Conservation (phyloP, 148 eudicot species). For the Drosera capensis region DNA sequence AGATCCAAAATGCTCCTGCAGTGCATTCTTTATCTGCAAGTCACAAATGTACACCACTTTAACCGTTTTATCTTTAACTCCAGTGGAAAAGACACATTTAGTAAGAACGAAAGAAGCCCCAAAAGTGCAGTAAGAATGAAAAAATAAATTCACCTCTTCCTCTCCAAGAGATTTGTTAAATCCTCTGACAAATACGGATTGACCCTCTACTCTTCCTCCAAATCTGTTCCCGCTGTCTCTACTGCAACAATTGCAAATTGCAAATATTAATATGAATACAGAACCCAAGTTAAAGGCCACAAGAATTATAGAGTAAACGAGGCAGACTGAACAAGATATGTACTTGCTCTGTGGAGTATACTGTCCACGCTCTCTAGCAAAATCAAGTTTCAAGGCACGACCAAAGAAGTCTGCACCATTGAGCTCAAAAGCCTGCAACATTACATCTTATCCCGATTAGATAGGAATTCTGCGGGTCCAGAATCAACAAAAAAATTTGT, state of each 20-base stretch:
- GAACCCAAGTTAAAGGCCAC: background rate
- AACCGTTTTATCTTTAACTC: too few relatives aligned
- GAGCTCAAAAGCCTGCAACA: conserved; percentile 43
- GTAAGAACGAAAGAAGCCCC: background rate
- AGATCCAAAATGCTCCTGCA: conserved; percentile 43
- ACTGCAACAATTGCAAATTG: background rate
- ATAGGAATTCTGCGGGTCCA: too few relatives aligned
- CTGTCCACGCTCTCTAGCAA: conserved; percentile 53
- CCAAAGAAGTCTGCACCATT: conserved; percentile 32
- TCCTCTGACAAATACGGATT: conserved; percentile 48
- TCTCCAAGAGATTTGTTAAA: conserved; percentile 39
- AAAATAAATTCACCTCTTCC: conserved; percentile 28
- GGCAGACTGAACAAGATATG: background rate
- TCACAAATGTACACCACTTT: too few relatives aligned
- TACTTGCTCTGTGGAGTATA: conserved; percentile 44
- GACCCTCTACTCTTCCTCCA: conserved; percentile 24
- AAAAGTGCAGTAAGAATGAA: background rate
- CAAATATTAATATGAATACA: too few relatives aligned
- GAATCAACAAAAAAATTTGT: too few relatives aligned
- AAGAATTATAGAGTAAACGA: background rate
- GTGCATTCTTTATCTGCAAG: conserved; percentile 41
- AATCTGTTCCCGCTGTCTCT: conserved; percentile 22
- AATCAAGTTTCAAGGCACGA: conserved; percentile 51
- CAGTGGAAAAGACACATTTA: background rate
- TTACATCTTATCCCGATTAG: too few relatives aligned